Base-by-base conservation (phyloP, 371 early-diverging fungal species). In the Lichtheimia ramosa region DNA sequence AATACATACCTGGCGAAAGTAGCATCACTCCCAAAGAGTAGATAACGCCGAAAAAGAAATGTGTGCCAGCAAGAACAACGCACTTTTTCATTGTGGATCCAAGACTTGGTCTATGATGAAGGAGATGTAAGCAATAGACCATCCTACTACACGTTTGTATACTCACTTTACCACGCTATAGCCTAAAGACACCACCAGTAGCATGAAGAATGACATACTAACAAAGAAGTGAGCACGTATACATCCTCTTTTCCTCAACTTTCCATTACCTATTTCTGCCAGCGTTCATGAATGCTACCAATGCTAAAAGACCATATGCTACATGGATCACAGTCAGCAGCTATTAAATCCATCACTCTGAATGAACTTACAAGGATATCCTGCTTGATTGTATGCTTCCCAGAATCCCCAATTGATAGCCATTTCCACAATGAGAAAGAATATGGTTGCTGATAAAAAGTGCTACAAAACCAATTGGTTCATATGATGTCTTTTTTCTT, bases 171-270 rank as follows among this genome's bases (percentile, higher is more conserved):
- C 91, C 39, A 98, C 96, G 54, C 98, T 95, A 68, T 95, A 98
- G 10, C 98, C 98, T 68, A 98, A 85, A 16, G 92, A 86, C 3
- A 98, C 97, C 50, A 98, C 92, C 39, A 97, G 74, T 7, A 98
- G 79, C 90, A 98, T 92, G 60, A 96, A 97, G 71, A 98, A 92
- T 2, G 97, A 94, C 60, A 95, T 73, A 61, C 92, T 79, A 50
- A 55, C 3, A 34, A 4, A 53, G 15, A 28, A 18, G 14, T 18
- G 5, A 41, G 39, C 54, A 28, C 4, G 5, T 13, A 16, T 14
- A 53, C 20, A 21, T 25, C 15, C 28, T 27, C 23, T 15, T 49
- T 48, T 15, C 39, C 46, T 21, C 18, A 14, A 43, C 51, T 20
- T n/a, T 14, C 12, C 40, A 49, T 46, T 71, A 72, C 78, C 78